Evolutionary conservation across 306 rosid species (phyloP).

Genomic region (Rubus parviflorus): DNA sequence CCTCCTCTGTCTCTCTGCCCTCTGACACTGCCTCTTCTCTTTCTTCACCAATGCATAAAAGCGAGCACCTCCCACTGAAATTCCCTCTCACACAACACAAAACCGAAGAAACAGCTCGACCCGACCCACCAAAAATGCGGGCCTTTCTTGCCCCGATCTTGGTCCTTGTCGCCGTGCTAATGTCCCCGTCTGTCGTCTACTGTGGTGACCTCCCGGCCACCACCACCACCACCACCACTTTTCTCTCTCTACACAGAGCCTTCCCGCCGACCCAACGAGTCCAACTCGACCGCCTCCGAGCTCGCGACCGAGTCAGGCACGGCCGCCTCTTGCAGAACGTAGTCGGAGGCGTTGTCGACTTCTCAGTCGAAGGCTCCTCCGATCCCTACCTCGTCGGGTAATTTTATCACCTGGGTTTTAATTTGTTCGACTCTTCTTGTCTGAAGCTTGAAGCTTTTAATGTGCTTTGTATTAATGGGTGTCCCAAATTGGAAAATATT

Average conservation of each 20-base stretch:
- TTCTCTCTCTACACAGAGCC: conserved; percentile 63
- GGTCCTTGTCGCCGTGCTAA: conserved; percentile 23
- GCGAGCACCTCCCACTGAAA: conserved; percentile 27
- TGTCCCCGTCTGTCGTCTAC: conserved; percentile 41
- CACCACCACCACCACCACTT: conserved; percentile 9
- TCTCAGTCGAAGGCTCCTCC: conserved; percentile 76
- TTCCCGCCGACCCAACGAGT: conserved; percentile 46
- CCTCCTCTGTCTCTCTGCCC: conserved; percentile 5
- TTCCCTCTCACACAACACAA: conserved; percentile 11
- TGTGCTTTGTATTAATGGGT: conserved; percentile 22
- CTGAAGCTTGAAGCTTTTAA: background rate
- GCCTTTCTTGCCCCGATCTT: conserved; percentile 30
- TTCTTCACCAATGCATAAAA: conserved; percentile 41
- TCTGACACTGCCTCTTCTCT: background rate
- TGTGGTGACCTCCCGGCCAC: conserved; percentile 33
- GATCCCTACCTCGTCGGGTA: conserved; percentile 78
- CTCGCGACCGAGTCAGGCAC: conserved; percentile 70
- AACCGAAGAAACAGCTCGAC: conserved; percentile 1
- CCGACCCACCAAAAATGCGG: conserved; percentile 46
- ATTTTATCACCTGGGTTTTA: conserved; percentile 32
- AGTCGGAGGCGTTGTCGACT: conserved; percentile 65
- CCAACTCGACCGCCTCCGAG: conserved; percentile 55
- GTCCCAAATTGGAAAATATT: conserved; percentile 15
- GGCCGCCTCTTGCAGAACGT: conserved; percentile 62
- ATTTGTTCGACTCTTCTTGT: background rate